These are phyloP conservation scores for Metroxylon sagu DNA, from an alignment of 176 grass and related monocot species.

Conservation along the genomic window DNA sequence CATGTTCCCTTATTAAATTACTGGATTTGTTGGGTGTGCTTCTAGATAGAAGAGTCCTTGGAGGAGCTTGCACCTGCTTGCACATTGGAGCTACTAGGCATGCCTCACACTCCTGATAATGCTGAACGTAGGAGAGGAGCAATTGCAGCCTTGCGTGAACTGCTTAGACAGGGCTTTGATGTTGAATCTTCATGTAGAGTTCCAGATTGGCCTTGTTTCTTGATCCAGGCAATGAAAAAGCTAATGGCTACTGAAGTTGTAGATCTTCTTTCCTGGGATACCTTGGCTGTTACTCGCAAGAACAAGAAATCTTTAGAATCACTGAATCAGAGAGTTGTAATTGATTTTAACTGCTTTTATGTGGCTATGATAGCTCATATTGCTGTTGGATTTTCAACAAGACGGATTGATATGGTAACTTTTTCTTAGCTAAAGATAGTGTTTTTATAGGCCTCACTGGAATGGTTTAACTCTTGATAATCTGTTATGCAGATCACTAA, in stretches of 20 bases:
- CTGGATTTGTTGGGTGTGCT: constrained; percentile 30
- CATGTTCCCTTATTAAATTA: neutral
- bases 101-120: constrained; percentile 63
- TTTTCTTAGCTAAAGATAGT: constrained; percentile 6
- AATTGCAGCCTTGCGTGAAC: constrained; percentile 79
- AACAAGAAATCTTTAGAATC: constrained; percentile 85
- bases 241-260: constrained; percentile 79
- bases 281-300: constrained; percentile 65
- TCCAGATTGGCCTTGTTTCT: constrained; percentile 91
- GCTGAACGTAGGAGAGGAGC: constrained; percentile 71
- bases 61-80: constrained; percentile 98
- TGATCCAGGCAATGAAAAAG: constrained; percentile 64
- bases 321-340: constrained; percentile 68
- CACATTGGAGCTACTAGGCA: constrained; percentile 64
- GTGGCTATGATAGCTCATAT: constrained; percentile 65
- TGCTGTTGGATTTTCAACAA: constrained; percentile 72
- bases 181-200: constrained; percentile 78
- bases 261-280: constrained; percentile 85
- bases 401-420: constrained; percentile 73
- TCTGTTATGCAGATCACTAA: constrained; percentile 60
- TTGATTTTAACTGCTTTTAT: constrained; percentile 86
- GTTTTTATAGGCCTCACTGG: neutral
- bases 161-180: constrained; percentile 87
- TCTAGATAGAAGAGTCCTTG: constrained; percentile 95
- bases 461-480: constrained; percentile 4